Evolutionary conservation across 2,329 filamentous ascomycete genomes (phyloP).

Genomic region (Nigrospora osmanthi): DNA sequence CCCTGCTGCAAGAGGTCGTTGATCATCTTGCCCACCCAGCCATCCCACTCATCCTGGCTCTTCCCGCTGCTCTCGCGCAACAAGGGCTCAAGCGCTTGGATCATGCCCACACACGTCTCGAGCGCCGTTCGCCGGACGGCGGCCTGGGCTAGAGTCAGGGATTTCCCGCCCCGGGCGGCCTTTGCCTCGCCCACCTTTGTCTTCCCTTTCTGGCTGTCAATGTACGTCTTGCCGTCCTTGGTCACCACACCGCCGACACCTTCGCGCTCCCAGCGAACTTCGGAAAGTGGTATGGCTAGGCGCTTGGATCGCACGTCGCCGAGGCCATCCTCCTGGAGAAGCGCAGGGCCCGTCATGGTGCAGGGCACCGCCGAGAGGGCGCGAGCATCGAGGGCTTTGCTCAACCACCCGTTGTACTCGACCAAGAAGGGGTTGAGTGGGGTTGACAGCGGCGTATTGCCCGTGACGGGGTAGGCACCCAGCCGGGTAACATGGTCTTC

Average conservation of each 20-base stretch:
- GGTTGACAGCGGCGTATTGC: conserved; percentile 73
- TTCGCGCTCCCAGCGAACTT: conserved; percentile 82
- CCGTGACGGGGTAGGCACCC: conserved; percentile 74
- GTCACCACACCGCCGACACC: conserved; percentile 56
- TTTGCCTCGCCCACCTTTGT: conserved; percentile 28
- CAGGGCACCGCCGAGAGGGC: conserved; percentile 71
- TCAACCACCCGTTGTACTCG: conserved; percentile 78
- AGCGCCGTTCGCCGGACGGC: conserved; percentile 75
- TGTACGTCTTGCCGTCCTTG: conserved; percentile 52
- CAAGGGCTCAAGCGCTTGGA: conserved; percentile 77
- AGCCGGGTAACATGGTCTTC: conserved; percentile 57
- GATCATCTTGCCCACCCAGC: conserved; percentile 85
- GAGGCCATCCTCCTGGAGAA: conserved; percentile 74
- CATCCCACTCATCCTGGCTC: conserved; percentile 85
- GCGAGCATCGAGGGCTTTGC: conserved; percentile 64
- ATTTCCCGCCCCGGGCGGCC: conserved; percentile 31
- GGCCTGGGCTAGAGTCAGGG: conserved; percentile 59
- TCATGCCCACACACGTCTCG: conserved; percentile 71
- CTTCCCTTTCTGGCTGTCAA: conserved; percentile 42
- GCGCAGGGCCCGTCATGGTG: conserved; percentile 64
- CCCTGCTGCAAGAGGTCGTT: conserved; percentile 72
- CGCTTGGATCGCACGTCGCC: conserved; percentile 64
- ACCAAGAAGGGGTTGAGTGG: conserved; percentile 75
- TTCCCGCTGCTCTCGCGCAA: conserved; percentile 78
- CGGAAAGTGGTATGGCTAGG: conserved; percentile 78